Evolutionary conservation across 1,284 basidiomycete species (phyloP).

Genomic region (Boletus mariae): DNA sequence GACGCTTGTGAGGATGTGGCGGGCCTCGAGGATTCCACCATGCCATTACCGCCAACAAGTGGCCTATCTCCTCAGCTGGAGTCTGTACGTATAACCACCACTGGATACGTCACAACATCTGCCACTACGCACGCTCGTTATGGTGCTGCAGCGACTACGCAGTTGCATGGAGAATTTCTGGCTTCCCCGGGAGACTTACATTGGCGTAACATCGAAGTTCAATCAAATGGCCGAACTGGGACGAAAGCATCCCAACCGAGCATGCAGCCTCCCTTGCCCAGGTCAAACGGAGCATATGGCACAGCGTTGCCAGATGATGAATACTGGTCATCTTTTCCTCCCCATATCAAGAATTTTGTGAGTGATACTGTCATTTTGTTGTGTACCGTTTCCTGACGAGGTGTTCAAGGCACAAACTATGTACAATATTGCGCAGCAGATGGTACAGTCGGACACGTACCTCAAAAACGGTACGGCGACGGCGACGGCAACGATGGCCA

Average conservation of each 20-base stretch:
- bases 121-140: slow-evolving; percentile 33
- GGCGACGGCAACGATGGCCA: slow-evolving; percentile 37
- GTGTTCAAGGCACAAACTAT: slow-evolving; percentile 50
- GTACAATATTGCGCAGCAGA: slow-evolving; percentile 67
- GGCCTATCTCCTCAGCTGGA: slow-evolving; percentile 45
- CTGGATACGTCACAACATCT: slow-evolving; percentile 41
- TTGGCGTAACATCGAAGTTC: slow-evolving; percentile 50
- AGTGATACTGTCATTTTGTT: slow-evolving; percentile 33
- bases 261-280: slow-evolving; percentile 20
- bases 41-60: slow-evolving; percentile 24
- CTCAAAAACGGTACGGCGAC: slow-evolving; percentile 32
- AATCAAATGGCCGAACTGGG: slow-evolving; percentile 36
- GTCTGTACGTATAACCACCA: slow-evolving; percentile 47
- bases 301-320: slow-evolving; percentile 41
- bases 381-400: slow-evolving; percentile 29
- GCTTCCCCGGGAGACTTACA: slow-evolving; percentile 55
- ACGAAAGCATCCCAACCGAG: slow-evolving; percentile 15
- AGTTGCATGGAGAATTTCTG: slow-evolving; percentile 49
- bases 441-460: slow-evolving; percentile 53
- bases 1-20: slow-evolving; percentile 25
- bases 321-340: slow-evolving; percentile 51
- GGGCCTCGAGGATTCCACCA: slow-evolving; percentile 23
- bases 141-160: slow-evolving; percentile 34
- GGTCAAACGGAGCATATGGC: slow-evolving; percentile 21
- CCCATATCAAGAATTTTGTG: slow-evolving; percentile 53